Evolutionary conservation across 495 filamentous ascomycete genomes (phyloP).

Genomic region (Aspergillus campestris): DNA sequence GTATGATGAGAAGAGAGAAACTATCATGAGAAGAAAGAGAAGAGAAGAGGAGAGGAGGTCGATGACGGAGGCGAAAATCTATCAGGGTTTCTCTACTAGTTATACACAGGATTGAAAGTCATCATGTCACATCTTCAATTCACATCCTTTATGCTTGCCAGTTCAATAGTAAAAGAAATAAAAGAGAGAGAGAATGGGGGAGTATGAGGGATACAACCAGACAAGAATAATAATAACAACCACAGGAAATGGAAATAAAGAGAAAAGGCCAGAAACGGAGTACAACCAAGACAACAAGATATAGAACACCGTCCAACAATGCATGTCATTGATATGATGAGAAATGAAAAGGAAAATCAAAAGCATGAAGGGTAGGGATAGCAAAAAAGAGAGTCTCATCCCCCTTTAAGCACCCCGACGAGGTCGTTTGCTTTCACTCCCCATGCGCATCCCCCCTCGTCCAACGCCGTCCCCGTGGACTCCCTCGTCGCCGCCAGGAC

Average conservation of each 20-base stretch:
- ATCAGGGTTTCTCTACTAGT: too few species aligned
- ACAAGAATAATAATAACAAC: constrained; percentile 8
- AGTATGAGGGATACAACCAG: constrained; percentile 4
- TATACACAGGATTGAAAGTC: too few species aligned
- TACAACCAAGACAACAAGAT: constrained; percentile 4
- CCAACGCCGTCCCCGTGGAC: constrained; percentile 22
- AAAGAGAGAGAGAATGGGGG: constrained; percentile 6
- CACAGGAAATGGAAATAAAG: constrained; percentile 2
- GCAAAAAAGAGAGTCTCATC: neutral
- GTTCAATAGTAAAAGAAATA: constrained; percentile 1
- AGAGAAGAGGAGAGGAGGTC: neutral
- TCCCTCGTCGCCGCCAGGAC: constrained; percentile 25
- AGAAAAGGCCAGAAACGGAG: constrained; percentile 1
- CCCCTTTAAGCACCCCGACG: constrained; percentile 30
- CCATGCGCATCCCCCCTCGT: constrained; percentile 30
- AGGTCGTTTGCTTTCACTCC: constrained; percentile 37
- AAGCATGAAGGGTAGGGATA: neutral
- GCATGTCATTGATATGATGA: constrained; percentile 6
- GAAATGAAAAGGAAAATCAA: constrained; percentile 1
- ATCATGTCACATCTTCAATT: too few species aligned
- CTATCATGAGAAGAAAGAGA: neutral
- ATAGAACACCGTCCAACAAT: constrained; percentile 14
- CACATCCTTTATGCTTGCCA: neutral
- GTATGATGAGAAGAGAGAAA: neutral
- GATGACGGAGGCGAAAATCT: neutral